Percentiles rank a stretch among this genome's conserved stretches.
These are phyloP conservation scores for Pichia cabralensis DNA, from an alignment of 805 yeast genomes.

Conservation along the genomic window DNA sequence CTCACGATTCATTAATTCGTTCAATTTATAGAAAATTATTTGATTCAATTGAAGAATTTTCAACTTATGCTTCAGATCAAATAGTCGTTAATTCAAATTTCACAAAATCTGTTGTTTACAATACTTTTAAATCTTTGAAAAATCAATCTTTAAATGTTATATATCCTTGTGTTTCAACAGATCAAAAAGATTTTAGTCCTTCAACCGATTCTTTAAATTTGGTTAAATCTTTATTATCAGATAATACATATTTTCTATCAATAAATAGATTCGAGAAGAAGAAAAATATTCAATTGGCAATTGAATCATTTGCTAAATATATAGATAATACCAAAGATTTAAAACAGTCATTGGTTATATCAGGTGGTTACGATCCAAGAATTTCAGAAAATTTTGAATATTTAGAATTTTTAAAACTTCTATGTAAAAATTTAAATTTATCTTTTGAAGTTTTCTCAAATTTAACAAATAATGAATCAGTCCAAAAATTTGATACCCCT, in stretches of 20 bases:
- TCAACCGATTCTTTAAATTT: slow-evolving; percentile 21
- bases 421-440: slow-evolving; percentile 27
- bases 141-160: slow-evolving; percentile 43
- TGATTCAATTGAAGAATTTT: slow-evolving; percentile 72
- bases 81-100: slow-evolving; percentile 84
- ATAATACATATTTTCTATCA: slow-evolving; percentile 46
- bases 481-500: background rate
- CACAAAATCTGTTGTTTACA: slow-evolving; percentile 59
- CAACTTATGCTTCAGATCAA: slow-evolving; percentile 66
- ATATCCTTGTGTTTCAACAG: slow-evolving; percentile 67
- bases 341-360: slow-evolving; percentile 49
- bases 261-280: slow-evolving; percentile 85
- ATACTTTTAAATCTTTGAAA: slow-evolving; percentile 43
- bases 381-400: slow-evolving; percentile 70
- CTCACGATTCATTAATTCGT: slow-evolving; percentile 44
- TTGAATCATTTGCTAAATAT: slow-evolving; percentile 50
- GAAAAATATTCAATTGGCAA: slow-evolving; percentile 73
- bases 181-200: slow-evolving; percentile 5
- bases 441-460: slow-evolving; percentile 4
- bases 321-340: slow-evolving; percentile 21
- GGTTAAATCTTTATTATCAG: slow-evolving; percentile 27
- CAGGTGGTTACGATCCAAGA: slow-evolving; percentile 86
- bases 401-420: slow-evolving; percentile 45
- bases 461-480: background rate
- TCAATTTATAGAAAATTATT: slow-evolving; percentile 70